Base-by-base conservation (phyloP, 73 alveolate genomes). In the Paramecium pentaurelia region DNA sequence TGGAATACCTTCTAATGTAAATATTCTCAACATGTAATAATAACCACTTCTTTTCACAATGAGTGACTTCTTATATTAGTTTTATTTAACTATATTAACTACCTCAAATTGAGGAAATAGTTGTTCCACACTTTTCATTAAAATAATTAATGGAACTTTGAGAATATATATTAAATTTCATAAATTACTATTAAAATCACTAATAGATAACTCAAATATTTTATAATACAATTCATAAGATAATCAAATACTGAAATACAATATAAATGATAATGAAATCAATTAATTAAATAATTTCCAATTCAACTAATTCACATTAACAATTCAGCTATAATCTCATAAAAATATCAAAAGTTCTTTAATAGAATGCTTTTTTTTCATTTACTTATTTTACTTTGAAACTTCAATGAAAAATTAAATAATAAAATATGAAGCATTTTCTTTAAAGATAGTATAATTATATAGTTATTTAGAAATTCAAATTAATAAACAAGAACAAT, bases 61-160 rank as follows among this genome's bases (percentile, higher is more conserved):
- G 0, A 77, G 8, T 16, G 89, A 27, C 42, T 77, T 77, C 73
- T 37, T 77, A 42, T 36, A 77, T 38, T 11, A 6, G 89, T 37
- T 77, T 59, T 77, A 44, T 42, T 59, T 77, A 16, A 77, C 32
- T 27, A 77, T 37, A 8, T 38, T 44, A 12, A 77, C 71, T 18
- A 77, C 22, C 71, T 77, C 40, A 77, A 77, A 77, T 77, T 77
- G 27, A 20, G 89, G 89, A 37, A 77, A 77, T 38, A 77, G 34
- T 20, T 11, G n/a, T 37, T 71, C 86, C 34, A 30, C 58, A 71
- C 32, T 71, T 38, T 60, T 60, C 77, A 60, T 60, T 60, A 16
- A 60, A 60, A 22, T 8, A 60, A 60, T 60, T 27, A 60, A 16
- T 60, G 44, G 77, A 60, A 60, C 77, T 60, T 60, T 1, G 14